Conservation (phyloP, 805 yeast species). For the Sugiyamaella valdiviana region DNA sequence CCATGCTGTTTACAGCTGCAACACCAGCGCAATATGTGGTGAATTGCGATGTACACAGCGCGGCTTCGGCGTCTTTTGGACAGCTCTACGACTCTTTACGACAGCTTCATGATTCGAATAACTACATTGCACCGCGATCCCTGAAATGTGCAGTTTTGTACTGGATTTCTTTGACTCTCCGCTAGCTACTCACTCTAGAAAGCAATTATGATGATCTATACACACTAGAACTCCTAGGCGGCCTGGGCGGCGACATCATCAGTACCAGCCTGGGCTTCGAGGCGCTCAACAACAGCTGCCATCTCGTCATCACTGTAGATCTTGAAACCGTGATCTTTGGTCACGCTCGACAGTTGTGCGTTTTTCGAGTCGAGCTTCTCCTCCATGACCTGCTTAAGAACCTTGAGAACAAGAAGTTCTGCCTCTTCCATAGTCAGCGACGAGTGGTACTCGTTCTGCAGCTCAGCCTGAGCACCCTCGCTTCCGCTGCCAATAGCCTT, state of each 20-base stretch:
- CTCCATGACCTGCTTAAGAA: conserved; percentile 97
- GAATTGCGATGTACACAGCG: not conserved
- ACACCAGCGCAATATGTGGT: not conserved
- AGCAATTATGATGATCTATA: not conserved
- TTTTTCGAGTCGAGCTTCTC: conserved; percentile 92
- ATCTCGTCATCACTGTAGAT: conserved; percentile 80
- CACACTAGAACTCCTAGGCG: not conserved
- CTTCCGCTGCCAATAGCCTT: conserved; percentile 99
- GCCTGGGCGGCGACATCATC: conserved; percentile 2
- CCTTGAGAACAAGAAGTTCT: conserved; percentile 79
- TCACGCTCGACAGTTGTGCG: conserved; percentile 91
- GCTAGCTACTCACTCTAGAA: not conserved
- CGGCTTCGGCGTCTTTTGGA: too few species aligned
- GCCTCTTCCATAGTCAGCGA: conserved; percentile 90
- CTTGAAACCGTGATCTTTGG: conserved; percentile 77
- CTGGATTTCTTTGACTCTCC: not conserved
- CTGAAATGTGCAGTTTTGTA: too few species aligned
- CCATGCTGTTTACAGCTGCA: conserved; percentile 5
- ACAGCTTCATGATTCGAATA: too few species aligned
- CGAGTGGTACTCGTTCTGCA: conserved; percentile 89
- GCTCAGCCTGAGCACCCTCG: conserved; percentile 97
- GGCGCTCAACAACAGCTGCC: conserved; percentile 66
- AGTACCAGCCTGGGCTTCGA: conserved; percentile 46
- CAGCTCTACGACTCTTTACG: too few species aligned
- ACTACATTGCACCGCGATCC: too few species aligned